Conservation (phyloP, 306 rosid genomes). For the Vigna nakashimae region DNA sequence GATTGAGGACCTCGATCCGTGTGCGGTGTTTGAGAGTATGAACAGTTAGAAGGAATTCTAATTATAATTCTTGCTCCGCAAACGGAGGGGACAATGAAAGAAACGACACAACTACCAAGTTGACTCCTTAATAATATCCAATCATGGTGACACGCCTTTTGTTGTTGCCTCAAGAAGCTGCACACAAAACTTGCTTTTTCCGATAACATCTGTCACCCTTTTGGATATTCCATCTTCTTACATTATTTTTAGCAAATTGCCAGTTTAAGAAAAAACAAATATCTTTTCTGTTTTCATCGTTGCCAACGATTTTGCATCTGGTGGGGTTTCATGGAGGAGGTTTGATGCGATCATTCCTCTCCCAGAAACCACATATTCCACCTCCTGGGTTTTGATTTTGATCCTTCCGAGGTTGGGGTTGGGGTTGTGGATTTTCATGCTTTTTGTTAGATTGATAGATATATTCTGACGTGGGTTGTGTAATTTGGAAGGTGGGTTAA, state of each 20-base stretch:
- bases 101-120: constrained; percentile 60
- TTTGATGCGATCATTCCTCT: constrained; percentile 43
- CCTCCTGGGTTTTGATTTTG: constrained; percentile 36
- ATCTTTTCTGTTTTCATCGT: constrained; percentile 34
- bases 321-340: constrained; percentile 41
- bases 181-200: constrained; percentile 34
- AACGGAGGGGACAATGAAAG: constrained; percentile 46
- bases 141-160: constrained; percentile 64
- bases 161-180: constrained; percentile 46
- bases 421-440: constrained; percentile 37
- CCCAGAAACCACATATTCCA: constrained; percentile 21
- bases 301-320: constrained; percentile 13
- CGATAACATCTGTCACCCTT: constrained; percentile 38
- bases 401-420: constrained; percentile 36
- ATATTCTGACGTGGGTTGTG: neutral
- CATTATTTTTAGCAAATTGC: constrained; percentile 48
- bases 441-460: neutral
- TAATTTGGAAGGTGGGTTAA: neutral
- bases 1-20: constrained; percentile 17
- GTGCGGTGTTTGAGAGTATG: constrained; percentile 16
- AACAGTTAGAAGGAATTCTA: neutral
- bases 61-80: constrained; percentile 27
- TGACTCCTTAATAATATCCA: constrained; percentile 70
- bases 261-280: constrained; percentile 20
- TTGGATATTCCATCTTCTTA: neutral